Evolutionary conservation across 2,329 filamentous ascomycete genomes (phyloP).

Genomic region (Neonectria magnoliae): DNA sequence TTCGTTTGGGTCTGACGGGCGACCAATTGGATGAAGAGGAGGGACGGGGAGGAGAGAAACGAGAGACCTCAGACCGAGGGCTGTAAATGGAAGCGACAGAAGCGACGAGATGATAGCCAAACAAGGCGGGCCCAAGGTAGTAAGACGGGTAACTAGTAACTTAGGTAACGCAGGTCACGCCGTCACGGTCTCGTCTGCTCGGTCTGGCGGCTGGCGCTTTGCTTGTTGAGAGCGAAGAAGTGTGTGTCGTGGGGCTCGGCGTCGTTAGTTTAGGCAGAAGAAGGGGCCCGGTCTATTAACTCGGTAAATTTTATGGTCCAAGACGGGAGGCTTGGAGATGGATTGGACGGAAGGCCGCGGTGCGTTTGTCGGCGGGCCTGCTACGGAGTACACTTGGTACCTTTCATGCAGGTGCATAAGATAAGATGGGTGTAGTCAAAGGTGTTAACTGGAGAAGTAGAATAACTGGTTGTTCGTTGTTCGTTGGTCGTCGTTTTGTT

Average conservation of each 20-base stretch:
- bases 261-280: conserved; percentile 42
- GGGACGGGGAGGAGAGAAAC: conserved; percentile 13
- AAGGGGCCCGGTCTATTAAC: conserved; percentile 35
- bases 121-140: neutral
- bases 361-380: conserved; percentile 35
- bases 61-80: conserved; percentile 11
- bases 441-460: neutral
- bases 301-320: conserved; percentile 39
- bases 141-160: neutral
- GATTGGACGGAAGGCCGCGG: conserved; percentile 36
- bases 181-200: conserved; percentile 2
- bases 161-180: conserved; percentile 7
- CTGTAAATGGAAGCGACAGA: conserved; percentile 1
- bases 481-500: neutral
- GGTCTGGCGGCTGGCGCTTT: conserved; percentile 11
- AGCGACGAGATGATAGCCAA: neutral
- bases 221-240: conserved; percentile 21
- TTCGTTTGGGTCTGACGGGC: conserved; percentile 10
- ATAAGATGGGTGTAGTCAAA: neutral
- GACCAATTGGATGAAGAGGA: conserved; percentile 26
- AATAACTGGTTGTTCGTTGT: neutral
- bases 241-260: conserved; percentile 35
- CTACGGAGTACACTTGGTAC: neutral
- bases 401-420: neutral
- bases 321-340: conserved; percentile 27